Evolutionary conservation across 805 yeast species (phyloP).

Genomic region (Yamadazyma sp.): DNA sequence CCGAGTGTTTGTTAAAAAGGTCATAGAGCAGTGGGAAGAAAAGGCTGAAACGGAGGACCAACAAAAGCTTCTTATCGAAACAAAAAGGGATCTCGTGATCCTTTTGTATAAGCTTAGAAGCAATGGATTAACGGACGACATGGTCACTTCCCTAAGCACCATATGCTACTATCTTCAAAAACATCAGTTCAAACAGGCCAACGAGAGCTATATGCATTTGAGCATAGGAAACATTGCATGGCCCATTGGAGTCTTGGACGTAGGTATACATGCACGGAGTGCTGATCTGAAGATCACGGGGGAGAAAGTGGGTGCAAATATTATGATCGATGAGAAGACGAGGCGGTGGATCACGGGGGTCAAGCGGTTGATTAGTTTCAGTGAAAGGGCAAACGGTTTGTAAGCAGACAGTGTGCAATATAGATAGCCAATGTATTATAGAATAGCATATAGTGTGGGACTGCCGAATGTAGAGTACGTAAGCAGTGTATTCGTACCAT

Average conservation of each 20-base stretch:
- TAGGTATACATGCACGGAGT: constrained; percentile 77
- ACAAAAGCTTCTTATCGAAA: constrained; percentile 26
- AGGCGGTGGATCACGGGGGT: constrained; percentile 74
- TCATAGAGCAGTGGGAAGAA: constrained; percentile 48
- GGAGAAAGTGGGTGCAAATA: constrained; percentile 54
- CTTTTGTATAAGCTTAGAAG: constrained; percentile 44
- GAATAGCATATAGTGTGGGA: no score
- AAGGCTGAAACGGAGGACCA: background rate
- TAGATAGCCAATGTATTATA: no score
- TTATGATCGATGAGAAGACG: constrained; percentile 75
- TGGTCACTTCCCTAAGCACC: constrained; percentile 56
- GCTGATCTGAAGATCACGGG: constrained; percentile 51
- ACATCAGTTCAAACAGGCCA: constrained; percentile 50
- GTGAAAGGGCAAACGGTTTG: constrained; percentile 25
- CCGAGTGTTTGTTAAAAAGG: constrained; percentile 46
- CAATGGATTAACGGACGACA: constrained; percentile 41
- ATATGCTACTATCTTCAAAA: constrained; percentile 61
- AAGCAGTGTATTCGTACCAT: no score
- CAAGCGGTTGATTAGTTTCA: constrained; percentile 68
- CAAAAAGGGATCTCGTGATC: constrained; percentile 49
- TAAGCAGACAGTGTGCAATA: background rate
- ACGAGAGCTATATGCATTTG: constrained; percentile 68
- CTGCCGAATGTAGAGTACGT: no score
- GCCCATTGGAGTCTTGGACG: constrained; percentile 84
- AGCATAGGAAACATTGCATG: constrained; percentile 88